Percentiles rank a stretch among this genome's conserved stretches.
phyloP scores from a whole-genome alignment of 2,329 filamentous ascomycete genomes.

The Fusarium algeriense region DNA sequence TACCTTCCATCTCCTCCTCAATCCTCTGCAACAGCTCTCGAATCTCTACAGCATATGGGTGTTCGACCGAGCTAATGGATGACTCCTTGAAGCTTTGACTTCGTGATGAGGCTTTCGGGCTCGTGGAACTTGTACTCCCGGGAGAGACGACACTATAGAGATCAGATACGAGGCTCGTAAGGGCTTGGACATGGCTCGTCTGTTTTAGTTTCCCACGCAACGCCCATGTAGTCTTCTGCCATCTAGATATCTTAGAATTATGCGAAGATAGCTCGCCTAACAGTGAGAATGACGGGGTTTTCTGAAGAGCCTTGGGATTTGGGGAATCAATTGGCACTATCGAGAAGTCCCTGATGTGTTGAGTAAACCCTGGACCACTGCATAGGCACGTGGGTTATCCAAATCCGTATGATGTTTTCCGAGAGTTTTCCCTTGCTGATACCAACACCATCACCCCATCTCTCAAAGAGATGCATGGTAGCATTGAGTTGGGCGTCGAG shows the following conservation, averaged over 20 bases:
- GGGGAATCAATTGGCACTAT: accelerated
- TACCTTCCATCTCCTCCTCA: background rate
- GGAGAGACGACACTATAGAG: background rate
- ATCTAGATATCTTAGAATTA: accelerated
- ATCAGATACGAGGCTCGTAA: background rate
- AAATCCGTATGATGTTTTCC: background rate
- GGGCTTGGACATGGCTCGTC: background rate
- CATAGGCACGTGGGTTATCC: background rate
- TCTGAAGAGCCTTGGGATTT: accelerated
- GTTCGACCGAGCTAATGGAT: accelerated
- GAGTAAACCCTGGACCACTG: accelerated
- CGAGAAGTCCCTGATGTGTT: background rate
- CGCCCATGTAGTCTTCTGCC: background rate
- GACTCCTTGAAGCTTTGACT: background rate
- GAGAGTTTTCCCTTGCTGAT: background rate
- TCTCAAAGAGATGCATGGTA: background rate
- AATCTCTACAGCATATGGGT: background rate
- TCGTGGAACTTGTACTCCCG: accelerated
- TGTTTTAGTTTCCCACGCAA: background rate
- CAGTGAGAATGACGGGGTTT: accelerated
- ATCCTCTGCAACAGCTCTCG: background rate
- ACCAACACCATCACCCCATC: background rate
- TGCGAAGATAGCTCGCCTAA: accelerated
- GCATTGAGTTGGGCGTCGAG: background rate
- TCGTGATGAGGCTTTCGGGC: background rate